Base-by-base conservation (phyloP, 192 early-diverging fungal genomes). In the Backusella macrospora region DNA sequence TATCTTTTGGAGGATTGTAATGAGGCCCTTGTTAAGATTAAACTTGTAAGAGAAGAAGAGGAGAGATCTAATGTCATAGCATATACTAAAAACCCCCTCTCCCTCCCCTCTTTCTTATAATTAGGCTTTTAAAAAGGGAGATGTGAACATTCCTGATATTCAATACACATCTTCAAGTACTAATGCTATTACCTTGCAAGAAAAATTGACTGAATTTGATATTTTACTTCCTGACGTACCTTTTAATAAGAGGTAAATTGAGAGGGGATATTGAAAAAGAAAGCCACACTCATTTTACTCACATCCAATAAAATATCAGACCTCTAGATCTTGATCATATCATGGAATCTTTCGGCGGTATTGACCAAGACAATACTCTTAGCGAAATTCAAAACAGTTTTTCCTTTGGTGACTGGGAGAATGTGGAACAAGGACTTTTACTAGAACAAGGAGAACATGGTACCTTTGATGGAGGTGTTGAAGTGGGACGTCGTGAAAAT, bases 1-100 rank as follows among this genome's bases (percentile, higher is more conserved):
- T 99, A 99, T 75, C 83, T 99, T 48, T 85, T 99, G 5, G 97
- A 99, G 74, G 98, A 99, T 79, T 99, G 97, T 77, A 94, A 93
- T 77, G 97, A 98, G 64, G 97, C 98, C 1, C 83, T 99, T 23
- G 81, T 96, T 39, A 94, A 96, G 65, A 96, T 99, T 73, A 98
- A 99, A 75, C 86, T 97, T 89, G 94, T 96, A 65, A 80, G 86
- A 63, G 8, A 38, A 13, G 18, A 10, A 68, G 29, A 34, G 29
- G n/a, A 38, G 16, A 49, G 10, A 52, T 26, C 6, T 37, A 43
- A 48, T 68, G 48, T 23, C 6, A 43, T 10, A 43, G 6, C 42
- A 43, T 43, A 21, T 14, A 18, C 3, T 69, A 3, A n/a, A n/a
- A n/a, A n/a, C n/a, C n/a, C n/a, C n/a, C n/a, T n/a, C n/a, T n/a